phyloP scores from a whole-genome alignment of 2,329 filamentous ascomycete species.

The Pestalotiopsis sp. region DNA sequence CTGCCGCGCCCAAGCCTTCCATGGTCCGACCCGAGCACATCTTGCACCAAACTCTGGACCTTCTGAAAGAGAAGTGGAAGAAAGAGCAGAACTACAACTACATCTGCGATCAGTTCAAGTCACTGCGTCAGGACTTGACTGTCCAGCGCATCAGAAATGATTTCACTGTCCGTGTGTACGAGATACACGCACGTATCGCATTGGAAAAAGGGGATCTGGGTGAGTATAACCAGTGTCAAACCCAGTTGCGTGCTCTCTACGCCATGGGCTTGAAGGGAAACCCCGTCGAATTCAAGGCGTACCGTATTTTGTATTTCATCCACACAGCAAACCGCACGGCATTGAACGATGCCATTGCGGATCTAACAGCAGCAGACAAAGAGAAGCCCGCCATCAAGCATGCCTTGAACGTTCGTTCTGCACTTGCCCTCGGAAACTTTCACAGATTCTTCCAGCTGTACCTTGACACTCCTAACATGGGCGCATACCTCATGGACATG shows the following conservation, averaged over 20 bases:
- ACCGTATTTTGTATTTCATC: constrained; percentile 99
- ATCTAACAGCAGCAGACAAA: constrained; percentile 98
- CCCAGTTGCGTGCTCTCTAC: constrained; percentile 92
- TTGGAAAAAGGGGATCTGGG: constrained; percentile 97
- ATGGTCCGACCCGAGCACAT: constrained; percentile 83
- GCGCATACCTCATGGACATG: constrained; percentile 98
- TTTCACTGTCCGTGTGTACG: constrained; percentile 95
- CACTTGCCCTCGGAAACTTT: constrained; percentile 91
- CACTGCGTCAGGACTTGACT: constrained; percentile 94
- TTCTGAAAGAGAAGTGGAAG: constrained; percentile 93
- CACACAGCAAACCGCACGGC: constrained; percentile 97
- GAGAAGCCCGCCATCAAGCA: constrained; percentile 82
- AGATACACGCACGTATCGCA: constrained; percentile 95
- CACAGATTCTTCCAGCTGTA: constrained; percentile 98
- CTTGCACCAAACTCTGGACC: constrained; percentile 80
- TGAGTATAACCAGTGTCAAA: constrained; percentile 99
- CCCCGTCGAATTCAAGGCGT: constrained; percentile 95
- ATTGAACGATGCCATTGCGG: constrained; percentile 96
- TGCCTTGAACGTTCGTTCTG: constrained; percentile 87
- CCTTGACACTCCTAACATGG: constrained; percentile 93
- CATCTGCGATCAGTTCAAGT: constrained; percentile 99
- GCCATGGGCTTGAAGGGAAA: constrained; percentile 84
- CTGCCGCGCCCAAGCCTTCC: constrained; percentile 83
- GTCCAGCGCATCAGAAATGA: constrained; percentile 97
- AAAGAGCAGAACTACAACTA: constrained; percentile 93